phyloP scores from a whole-genome alignment of 495 filamentous ascomycete species.

The Zalerion maritima region DNA sequence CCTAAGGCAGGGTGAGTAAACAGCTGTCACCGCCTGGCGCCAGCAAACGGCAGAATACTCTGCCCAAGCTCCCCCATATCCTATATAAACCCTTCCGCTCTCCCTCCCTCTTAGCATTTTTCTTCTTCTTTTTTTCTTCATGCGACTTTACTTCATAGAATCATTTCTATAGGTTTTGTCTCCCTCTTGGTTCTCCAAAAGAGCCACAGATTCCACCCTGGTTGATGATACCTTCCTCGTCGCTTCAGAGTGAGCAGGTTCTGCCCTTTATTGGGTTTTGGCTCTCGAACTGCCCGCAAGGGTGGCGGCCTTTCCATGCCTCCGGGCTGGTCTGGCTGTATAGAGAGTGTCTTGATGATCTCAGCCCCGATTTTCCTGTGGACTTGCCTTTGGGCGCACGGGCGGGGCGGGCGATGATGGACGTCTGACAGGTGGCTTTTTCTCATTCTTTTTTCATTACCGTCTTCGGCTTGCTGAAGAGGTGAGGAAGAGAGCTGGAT shows the following conservation, averaged over 20 bases:
- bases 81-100: conserved; percentile 15
- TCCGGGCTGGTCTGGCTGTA: conserved; percentile 20
- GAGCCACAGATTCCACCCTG: conserved; percentile 48
- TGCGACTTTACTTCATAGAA: conserved; percentile 54
- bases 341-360: conserved; percentile 53
- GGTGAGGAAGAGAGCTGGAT: conserved; percentile 34
- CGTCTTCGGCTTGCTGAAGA: conserved; percentile 22
- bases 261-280: conserved; percentile 14
- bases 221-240: conserved; percentile 47
- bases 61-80: neutral
- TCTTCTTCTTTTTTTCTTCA: conserved; percentile 26
- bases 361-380: conserved; percentile 34
- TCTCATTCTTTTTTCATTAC: conserved; percentile 30
- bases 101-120: conserved; percentile 6
- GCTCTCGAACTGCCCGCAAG: conserved; percentile 37
- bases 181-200: conserved; percentile 63
- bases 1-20: no score
- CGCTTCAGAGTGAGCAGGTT: conserved; percentile 39
- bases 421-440: conserved; percentile 44
- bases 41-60: no score
- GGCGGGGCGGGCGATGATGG: conserved; percentile 45
- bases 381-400: conserved; percentile 38
- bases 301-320: conserved; percentile 25
- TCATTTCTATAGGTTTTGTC: conserved; percentile 86
- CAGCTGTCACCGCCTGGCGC: no score